Percentiles rank a stretch among this genome's conserved stretches.
Evolutionary conservation across 441 rosid species (phyloP).

Genomic region (Pelargonium cotyledonis): DNA sequence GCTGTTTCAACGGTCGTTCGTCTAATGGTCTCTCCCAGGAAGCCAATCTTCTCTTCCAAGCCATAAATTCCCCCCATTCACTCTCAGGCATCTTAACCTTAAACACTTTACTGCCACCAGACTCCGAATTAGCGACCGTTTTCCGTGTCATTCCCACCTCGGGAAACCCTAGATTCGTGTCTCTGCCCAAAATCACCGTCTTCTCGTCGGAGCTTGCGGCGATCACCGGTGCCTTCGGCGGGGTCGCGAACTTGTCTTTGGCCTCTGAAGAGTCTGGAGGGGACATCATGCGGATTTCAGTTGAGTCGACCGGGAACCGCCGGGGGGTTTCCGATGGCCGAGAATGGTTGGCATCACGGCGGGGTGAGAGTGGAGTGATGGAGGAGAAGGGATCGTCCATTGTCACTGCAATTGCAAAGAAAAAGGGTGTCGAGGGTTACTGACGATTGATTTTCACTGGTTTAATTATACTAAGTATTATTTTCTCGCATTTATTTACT

Average conservation of each 20-base stretch:
- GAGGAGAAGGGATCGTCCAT: slow-evolving; percentile 26
- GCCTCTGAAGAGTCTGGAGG: slow-evolving; percentile 24
- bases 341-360: neutral
- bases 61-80: slow-evolving; percentile 17
- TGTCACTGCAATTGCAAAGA: no score
- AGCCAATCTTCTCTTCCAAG: slow-evolving; percentile 16
- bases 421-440: no score
- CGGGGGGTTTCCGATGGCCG: neutral
- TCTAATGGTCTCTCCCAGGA: slow-evolving; percentile 7
- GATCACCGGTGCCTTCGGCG: slow-evolving; percentile 21
- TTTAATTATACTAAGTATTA: no score
- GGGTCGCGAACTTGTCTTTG: slow-evolving; percentile 21
- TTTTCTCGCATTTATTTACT: no score
- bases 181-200: slow-evolving; percentile 28
- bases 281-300: slow-evolving; percentile 30
- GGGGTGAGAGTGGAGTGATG: slow-evolving; percentile 10
- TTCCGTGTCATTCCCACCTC: slow-evolving; percentile 26
- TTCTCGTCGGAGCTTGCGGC: slow-evolving; percentile 3
- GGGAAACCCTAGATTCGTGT: slow-evolving; percentile 33
- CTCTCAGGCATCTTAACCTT: slow-evolving; percentile 8
- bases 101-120: neutral
- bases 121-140: slow-evolving; percentile 12
- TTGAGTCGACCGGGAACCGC: slow-evolving; percentile 16
- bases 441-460: no score
- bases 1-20: neutral